A percentile compares a stretch with the other conserved stretches of the same genome.
phyloP scores from a whole-genome alignment of 2,329 filamentous ascomycete genomes.

The Phyllachora maydis region DNA sequence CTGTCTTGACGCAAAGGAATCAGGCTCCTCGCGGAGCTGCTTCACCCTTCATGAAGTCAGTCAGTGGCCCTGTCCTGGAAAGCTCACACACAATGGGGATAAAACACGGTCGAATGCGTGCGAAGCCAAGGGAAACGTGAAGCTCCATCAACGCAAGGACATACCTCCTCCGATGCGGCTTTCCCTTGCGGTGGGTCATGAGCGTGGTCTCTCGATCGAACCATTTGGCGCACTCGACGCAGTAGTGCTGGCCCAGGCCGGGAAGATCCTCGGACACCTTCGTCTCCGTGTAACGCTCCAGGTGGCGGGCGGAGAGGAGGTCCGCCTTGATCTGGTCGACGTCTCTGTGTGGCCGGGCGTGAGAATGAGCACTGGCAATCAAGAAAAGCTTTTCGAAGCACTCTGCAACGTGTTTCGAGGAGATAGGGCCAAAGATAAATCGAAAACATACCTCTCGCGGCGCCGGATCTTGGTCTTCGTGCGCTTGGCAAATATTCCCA shows the following conservation, averaged over 20 bases:
- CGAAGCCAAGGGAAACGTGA: not conserved
- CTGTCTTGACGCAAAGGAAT: no score
- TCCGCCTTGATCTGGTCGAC: conserved; percentile 85
- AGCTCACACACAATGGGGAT: conserved; percentile 2
- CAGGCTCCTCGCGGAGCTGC: conserved; percentile 64
- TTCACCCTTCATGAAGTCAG: conserved; percentile 45
- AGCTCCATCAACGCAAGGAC: no score
- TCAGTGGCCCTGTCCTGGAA: conserved; percentile 2
- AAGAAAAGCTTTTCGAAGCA: no score
- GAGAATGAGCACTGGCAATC: no score
- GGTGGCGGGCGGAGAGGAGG: conserved; percentile 56
- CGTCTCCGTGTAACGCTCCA: conserved; percentile 55
- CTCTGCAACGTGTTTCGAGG: no score
- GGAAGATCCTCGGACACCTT: conserved; percentile 77
- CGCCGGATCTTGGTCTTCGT: conserved; percentile 58
- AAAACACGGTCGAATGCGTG: no score
- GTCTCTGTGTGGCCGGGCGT: no score
- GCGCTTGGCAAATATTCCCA: conserved; percentile 47
- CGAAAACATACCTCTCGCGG: conserved; percentile 35
- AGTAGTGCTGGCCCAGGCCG: conserved; percentile 70
- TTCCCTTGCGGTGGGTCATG: conserved; percentile 58
- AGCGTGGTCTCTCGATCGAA: conserved; percentile 73
- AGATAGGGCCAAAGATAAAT: no score
- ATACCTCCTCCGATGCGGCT: conserved; percentile 90
- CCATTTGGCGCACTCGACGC: conserved; percentile 87